Conservation (phyloP, 2,329 filamentous ascomycete species). For the Periconia sp. region DNA sequence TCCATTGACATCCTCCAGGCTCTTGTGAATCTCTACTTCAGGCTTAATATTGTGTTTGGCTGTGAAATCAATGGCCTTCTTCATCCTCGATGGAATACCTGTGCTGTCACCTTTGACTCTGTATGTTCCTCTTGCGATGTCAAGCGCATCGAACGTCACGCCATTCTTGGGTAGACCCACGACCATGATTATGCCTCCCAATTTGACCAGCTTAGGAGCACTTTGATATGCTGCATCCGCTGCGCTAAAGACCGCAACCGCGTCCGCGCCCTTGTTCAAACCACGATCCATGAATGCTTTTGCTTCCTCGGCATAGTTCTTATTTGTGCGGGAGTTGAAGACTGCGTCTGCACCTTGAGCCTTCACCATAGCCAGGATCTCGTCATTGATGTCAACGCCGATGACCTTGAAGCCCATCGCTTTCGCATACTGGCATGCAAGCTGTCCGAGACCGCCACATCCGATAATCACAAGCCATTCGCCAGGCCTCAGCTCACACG, state of each 20-base stretch:
- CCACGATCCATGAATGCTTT: conserved; percentile 35
- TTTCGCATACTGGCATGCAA: conserved; percentile 53
- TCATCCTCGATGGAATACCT: conserved; percentile 47
- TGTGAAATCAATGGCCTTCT: conserved; percentile 48
- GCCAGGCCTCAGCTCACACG: conserved; percentile 27
- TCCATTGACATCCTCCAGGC: conserved; percentile 38
- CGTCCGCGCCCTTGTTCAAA: conserved; percentile 41
- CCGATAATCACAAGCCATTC: conserved; percentile 50
- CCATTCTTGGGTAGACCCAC: conserved; percentile 32
- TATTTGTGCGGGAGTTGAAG: conserved; percentile 45
- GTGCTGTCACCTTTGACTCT: conserved; percentile 48
- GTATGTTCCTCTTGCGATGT: conserved; percentile 44
- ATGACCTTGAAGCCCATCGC: conserved; percentile 51
- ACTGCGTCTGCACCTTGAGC: conserved; percentile 44
- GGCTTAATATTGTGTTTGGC: conserved; percentile 45
- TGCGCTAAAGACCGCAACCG: conserved; percentile 49
- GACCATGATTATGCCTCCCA: conserved; percentile 46
- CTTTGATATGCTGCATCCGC: conserved; percentile 39
- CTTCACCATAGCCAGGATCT: conserved; percentile 26
- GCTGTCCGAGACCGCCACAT: conserved; percentile 53
- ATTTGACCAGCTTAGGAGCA: conserved; percentile 37
- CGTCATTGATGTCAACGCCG: conserved; percentile 50
- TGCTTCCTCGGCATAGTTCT: conserved; percentile 41
- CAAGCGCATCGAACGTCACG: conserved; percentile 18
- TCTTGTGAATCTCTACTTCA: conserved; percentile 37